Evolutionary conservation across 495 filamentous ascomycete genomes (phyloP), one percentile per base, ranked within the genome.

Genomic region (Glarea lozoyensis): DNA sequence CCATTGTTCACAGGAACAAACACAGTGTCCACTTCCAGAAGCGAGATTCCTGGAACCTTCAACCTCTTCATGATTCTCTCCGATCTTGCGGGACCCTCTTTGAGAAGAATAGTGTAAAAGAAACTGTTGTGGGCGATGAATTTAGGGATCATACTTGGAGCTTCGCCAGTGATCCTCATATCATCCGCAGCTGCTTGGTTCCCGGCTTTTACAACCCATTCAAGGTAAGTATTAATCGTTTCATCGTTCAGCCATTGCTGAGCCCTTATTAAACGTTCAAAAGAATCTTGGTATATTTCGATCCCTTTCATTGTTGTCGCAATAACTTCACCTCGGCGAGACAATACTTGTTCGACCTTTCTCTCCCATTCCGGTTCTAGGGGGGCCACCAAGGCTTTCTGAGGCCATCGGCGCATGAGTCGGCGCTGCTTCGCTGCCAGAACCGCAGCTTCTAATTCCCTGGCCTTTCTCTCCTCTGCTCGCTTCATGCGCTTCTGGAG

Each of bases 191-290:
- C 37, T 10, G 45, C 48, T 25, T 72, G 56, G 36, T 81, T 80
- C 29, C 81, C 62, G 40, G 76, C 71, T 2, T 76, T 67, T 12
- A 82, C 70, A 17, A 88, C 60, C 17, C 76, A 57, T 1, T 66
- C 58, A 6, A 92, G 61, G 18, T 81, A 81, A 2, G 74, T 69
- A 46, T 84, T 86, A 52, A 94, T 80, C 15, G 86, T 72, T 40
- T 88, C 82, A 58, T 94, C 87, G 52, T 94, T 92, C 0, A 95
- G 64, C 88, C 88, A 95, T 0, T 61, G 65, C 7, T 57, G 53
- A 2, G 59, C 42, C 11, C 60, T 60, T 13, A 82, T 61, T 39
- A 89, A 42, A 61, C 72, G 64, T 17, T 60, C 60, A 25, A 94
- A 80, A 50, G 90, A 84, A 38, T 68, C 67, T 3, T 67, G 61